Conservation (phyloP, 805 yeast species). For the Pichia exigua region DNA sequence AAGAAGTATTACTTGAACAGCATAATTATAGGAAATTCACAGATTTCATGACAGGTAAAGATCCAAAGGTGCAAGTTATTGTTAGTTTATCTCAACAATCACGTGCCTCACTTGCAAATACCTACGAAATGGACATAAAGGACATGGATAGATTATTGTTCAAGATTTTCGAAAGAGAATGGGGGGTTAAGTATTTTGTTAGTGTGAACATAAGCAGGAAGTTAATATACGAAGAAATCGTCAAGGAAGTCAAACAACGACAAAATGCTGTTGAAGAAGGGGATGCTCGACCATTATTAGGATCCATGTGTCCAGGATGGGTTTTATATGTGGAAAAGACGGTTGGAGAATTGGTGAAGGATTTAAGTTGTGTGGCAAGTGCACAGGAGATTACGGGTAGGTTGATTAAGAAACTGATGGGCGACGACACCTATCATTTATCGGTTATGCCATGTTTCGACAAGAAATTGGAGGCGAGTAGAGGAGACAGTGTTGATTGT, state of each 20-base stretch:
- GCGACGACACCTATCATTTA: conserved; percentile 61
- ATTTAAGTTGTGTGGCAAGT: conserved; percentile 67
- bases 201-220: conserved; percentile 81
- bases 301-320: conserved; percentile 93
- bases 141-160: conserved; percentile 56
- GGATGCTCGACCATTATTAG: conserved; percentile 59
- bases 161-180: conserved; percentile 46
- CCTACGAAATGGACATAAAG: conserved; percentile 44
- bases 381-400: conserved; percentile 93
- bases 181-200: conserved; percentile 68
- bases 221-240: conserved; percentile 45
- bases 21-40: conserved; percentile 81
- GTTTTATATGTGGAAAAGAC: conserved; percentile 93
- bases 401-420: conserved; percentile 48
- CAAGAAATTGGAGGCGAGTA: conserved; percentile 88
- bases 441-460: conserved; percentile 97
- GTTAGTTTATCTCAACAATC: conserved; percentile 82
- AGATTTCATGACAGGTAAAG: conserved; percentile 38
- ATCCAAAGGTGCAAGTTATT: conserved; percentile 37
- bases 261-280: too few relatives aligned
- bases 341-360: conserved; percentile 73
- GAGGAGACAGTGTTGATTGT: conserved; percentile 78
- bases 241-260: conserved; percentile 31
- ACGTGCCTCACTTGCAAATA: conserved; percentile 72
- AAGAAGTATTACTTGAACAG: conserved; percentile 82